Evolutionary conservation across 2,329 filamentous ascomycete genomes (phyloP).

Genomic region (Chalara sp.): DNA sequence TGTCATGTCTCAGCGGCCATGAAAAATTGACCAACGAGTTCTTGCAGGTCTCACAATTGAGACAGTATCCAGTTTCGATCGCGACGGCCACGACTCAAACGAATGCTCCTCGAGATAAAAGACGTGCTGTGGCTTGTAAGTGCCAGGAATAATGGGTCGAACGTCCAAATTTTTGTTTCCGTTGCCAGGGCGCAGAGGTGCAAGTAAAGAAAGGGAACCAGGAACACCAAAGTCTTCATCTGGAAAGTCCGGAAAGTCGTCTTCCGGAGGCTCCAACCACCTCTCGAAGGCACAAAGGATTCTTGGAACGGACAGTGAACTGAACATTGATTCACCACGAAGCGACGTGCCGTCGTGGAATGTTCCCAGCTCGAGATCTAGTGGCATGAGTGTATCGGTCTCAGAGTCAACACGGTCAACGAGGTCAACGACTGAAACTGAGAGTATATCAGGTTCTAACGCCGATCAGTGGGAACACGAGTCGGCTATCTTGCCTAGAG

Average conservation of each 20-base stretch:
- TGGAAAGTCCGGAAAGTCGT: background rate
- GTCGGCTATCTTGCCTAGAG: slow-evolving; percentile 18
- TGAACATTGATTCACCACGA: slow-evolving; percentile 38
- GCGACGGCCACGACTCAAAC: no score
- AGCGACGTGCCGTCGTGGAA: slow-evolving; percentile 18
- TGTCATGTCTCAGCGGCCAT: background rate
- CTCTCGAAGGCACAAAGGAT: slow-evolving; percentile 27
- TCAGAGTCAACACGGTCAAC: slow-evolving; percentile 24
- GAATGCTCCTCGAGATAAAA: no score
- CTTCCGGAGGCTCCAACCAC: background rate
- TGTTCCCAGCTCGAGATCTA: slow-evolving; percentile 26
- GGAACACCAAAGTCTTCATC: background rate
- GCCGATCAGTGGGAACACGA: slow-evolving; percentile 20
- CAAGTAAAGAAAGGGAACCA: slow-evolving; percentile 8
- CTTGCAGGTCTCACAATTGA: background rate
- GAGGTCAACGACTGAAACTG: slow-evolving; percentile 16
- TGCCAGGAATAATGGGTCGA: slow-evolving; percentile 23
- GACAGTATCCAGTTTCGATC: background rate
- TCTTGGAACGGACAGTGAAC: slow-evolving; percentile 27
- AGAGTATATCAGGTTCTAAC: slow-evolving; percentile 14
- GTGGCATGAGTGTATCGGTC: slow-evolving; percentile 34
- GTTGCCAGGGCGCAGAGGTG: slow-evolving; percentile 24
- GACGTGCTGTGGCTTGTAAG: background rate
- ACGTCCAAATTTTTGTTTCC: slow-evolving; percentile 30
- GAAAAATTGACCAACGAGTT: background rate